A percentile compares a stretch with the other conserved stretches of the same genome.
These are phyloP conservation scores for Xylariaceae sp. DNA, from an alignment of 2,329 filamentous ascomycete species.

Conservation along the genomic window DNA sequence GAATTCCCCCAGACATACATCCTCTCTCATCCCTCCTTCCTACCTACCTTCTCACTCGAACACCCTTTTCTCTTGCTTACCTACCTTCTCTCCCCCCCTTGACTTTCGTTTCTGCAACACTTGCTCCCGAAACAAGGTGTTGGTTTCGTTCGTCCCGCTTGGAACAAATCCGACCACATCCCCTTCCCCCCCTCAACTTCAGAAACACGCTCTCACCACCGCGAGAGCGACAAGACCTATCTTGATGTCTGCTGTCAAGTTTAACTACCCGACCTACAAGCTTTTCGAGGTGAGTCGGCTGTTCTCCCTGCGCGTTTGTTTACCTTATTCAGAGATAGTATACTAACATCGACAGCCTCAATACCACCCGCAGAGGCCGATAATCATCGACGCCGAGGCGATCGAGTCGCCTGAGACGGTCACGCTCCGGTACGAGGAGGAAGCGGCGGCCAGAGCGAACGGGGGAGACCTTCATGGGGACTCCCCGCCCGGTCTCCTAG, in stretches of 20 bases:
- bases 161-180: conserved; percentile 30
- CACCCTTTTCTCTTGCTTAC: neutral
- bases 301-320: neutral
- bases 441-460: conserved; percentile 45
- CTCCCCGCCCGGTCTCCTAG: conserved; percentile 55
- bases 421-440: conserved; percentile 53
- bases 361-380: conserved; percentile 50
- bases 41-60: conserved; percentile 2
- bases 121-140: conserved; percentile 35
- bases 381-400: conserved; percentile 51
- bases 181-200: conserved; percentile 20
- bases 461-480: conserved; percentile 51
- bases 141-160: conserved; percentile 29
- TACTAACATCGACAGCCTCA: conserved; percentile 38
- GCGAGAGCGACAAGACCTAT: conserved; percentile 25
- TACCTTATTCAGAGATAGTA: neutral
- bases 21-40: conserved; percentile 13
- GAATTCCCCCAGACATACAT: conserved; percentile 8
- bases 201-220: conserved; percentile 23
- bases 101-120: conserved; percentile 25
- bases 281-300: conserved; percentile 53
- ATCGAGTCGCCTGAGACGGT: conserved; percentile 54
- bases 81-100: conserved; percentile 1
- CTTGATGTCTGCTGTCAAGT: conserved; percentile 56
- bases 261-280: conserved; percentile 52